Conservation (phyloP, 2,329 filamentous ascomycete genomes). For the Chlorencoelia australis region DNA sequence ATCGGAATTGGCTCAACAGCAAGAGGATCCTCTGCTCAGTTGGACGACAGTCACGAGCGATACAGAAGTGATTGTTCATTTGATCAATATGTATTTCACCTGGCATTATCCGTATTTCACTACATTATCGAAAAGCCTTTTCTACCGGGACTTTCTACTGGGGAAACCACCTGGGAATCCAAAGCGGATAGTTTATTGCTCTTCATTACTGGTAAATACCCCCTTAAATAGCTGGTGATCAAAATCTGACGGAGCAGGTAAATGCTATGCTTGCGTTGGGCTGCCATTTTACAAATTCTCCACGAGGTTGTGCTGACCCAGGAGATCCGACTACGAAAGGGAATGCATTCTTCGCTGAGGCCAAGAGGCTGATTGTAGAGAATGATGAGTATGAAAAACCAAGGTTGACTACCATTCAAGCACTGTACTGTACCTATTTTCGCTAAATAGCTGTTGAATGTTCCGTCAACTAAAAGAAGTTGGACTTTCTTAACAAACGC, state of each 20-base stretch:
- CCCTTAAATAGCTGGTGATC: not conserved
- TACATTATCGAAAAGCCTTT: constrained; percentile 74
- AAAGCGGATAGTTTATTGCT: constrained; percentile 66
- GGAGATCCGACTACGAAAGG: constrained; percentile 78
- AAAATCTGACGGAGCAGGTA: constrained; percentile 75
- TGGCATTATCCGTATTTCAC: constrained; percentile 98
- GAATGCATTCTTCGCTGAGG: constrained; percentile 92
- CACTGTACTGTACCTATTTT: constrained; percentile 53
- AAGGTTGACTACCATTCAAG: constrained; percentile 81
- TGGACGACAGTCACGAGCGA: constrained; percentile 86
- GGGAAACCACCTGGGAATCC: constrained; percentile 48
- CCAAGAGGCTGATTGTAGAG: constrained; percentile 79
- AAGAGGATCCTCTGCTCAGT: constrained; percentile 63
- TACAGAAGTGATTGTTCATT: constrained; percentile 66
- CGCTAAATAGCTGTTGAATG: not conserved
- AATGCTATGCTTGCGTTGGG: constrained; percentile 90
- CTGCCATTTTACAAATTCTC: constrained; percentile 79
- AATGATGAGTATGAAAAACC: constrained; percentile 91
- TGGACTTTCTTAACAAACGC: too few species aligned
- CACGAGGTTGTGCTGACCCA: constrained; percentile 59
- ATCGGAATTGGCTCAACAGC: constrained; percentile 24
- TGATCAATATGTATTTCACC: constrained; percentile 95
- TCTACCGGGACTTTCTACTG: constrained; percentile 73
- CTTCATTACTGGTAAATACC: constrained; percentile 54
- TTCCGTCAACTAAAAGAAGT: too few species aligned